Conservation (phyloP, 1,284 basidiomycete species). For the Apiotrichum mycotoxinovorans region DNA sequence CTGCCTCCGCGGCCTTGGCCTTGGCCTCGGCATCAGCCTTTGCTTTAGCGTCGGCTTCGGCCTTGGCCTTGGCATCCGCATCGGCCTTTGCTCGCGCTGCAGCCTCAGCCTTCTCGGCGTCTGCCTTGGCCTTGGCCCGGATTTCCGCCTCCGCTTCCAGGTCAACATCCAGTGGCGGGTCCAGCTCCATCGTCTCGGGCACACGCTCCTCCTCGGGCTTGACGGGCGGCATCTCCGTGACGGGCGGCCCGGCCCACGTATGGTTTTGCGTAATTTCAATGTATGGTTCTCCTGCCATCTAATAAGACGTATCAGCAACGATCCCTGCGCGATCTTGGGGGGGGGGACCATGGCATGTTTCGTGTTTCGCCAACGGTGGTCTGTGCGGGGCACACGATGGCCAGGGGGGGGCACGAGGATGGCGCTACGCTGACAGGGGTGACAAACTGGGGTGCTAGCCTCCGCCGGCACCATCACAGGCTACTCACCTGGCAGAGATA, state of each 20-base stretch:
- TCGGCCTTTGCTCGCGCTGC: too few species aligned
- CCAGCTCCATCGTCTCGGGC: not conserved
- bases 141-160: too few species aligned
- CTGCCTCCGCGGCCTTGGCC: too few species aligned
- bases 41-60: not conserved
- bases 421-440: too few species aligned
- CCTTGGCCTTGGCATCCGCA: not conserved
- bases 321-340: too few species aligned
- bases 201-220: not conserved
- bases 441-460: too few species aligned
- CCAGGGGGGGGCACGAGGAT: too few species aligned
- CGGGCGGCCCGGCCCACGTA: constrained; percentile 11
- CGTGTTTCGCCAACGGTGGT: too few species aligned
- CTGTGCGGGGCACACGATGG: too few species aligned
- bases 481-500: constrained; percentile 21
- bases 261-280: constrained; percentile 17
- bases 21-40: not conserved
- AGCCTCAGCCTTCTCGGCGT: too few species aligned
- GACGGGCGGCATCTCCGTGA: not conserved
- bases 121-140: too few species aligned
- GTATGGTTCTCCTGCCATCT: constrained; percentile 21
- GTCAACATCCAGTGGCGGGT: not conserved
- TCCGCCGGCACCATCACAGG: not conserved
- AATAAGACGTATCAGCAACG: not conserved
- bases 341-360: too few species aligned